These are phyloP conservation scores for Boletus sp. DNA, from an alignment of 1,284 basidiomycete genomes.

Conservation along the genomic window DNA sequence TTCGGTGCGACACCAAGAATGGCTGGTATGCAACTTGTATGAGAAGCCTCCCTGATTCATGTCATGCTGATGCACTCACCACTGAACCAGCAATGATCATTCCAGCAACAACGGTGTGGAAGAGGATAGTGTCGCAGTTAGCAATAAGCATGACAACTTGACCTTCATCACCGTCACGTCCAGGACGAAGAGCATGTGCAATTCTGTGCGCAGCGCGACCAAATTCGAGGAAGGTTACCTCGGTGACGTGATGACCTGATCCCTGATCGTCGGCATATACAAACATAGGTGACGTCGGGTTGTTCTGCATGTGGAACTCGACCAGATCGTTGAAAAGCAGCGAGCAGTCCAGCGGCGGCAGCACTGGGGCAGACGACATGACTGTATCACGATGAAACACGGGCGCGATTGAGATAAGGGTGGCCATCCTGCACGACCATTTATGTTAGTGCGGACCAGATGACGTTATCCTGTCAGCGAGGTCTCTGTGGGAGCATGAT, in stretches of 20 bases:
- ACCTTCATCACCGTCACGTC: constrained; percentile 13
- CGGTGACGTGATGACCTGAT: constrained; percentile 4
- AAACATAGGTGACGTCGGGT: constrained; percentile 17
- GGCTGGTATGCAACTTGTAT: constrained; percentile 18
- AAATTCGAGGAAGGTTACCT: constrained; percentile 26
- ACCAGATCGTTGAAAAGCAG: constrained; percentile 13
- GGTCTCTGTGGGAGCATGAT: too few species aligned
- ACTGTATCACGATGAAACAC: background rate
- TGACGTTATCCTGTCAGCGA: background rate
- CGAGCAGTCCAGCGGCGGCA: constrained; percentile 9
- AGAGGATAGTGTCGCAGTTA: constrained; percentile 29
- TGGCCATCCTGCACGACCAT: background rate
- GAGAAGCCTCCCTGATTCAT: background rate
- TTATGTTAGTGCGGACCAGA: background rate
- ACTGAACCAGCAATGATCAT: constrained; percentile 28
- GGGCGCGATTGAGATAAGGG: background rate
- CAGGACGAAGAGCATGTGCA: constrained; percentile 18
- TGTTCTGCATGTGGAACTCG: constrained; percentile 21
- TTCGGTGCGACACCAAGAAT: constrained; percentile 33
- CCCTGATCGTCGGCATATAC: constrained; percentile 12
- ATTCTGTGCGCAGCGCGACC: constrained; percentile 29
- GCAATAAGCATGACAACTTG: constrained; percentile 31
- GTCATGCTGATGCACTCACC: constrained; percentile 12
- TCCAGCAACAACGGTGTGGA: constrained; percentile 28
- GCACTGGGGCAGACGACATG: background rate